Percentiles rank a stretch among this genome's conserved stretches.
These are phyloP conservation scores for Colletotrichum sp. DNA, from an alignment of 2,329 filamentous ascomycete genomes.

Conservation along the genomic window DNA sequence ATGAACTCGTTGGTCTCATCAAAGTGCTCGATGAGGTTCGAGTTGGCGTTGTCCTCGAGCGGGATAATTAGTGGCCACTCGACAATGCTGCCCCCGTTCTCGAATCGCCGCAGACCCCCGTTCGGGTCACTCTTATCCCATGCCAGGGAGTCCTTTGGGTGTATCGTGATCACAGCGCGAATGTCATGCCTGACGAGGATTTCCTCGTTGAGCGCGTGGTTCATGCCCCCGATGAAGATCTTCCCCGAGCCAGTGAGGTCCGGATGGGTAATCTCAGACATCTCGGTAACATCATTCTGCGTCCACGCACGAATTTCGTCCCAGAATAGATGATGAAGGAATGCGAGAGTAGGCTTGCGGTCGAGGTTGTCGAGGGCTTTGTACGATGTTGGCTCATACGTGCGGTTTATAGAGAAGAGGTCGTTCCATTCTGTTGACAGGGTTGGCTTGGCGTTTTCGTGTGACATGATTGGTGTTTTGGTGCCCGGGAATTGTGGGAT, in stretches of 20 bases:
- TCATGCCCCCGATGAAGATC: conserved; percentile 8
- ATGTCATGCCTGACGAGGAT: neutral
- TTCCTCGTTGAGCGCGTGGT: neutral
- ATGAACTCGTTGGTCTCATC: neutral
- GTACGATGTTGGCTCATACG: neutral
- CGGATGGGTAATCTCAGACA: neutral
- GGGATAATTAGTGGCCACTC: neutral
- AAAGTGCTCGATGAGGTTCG: conserved; percentile 1
- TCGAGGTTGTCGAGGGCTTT: conserved; percentile 1
- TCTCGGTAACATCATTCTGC: neutral
- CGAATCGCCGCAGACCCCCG: neutral
- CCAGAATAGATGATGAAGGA: neutral
- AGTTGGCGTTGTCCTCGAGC: conserved; percentile 9
- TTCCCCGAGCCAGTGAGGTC: neutral
- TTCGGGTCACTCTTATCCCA: neutral
- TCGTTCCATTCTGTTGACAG: neutral
- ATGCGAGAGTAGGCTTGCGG: neutral
- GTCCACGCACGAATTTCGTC: conserved; percentile 6
- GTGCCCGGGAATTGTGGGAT: neutral
- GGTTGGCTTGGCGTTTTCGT: neutral
- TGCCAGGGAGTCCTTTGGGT: neutral
- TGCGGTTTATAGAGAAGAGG: neutral
- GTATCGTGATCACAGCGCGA: neutral
- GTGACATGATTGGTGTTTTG: neutral
- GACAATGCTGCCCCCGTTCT: neutral